Evolutionary conservation across 1,139 yeast genomes (phyloP), one percentile per base, ranked within the genome.

Genomic region (Lodderomyces orthopsilosis): DNA sequence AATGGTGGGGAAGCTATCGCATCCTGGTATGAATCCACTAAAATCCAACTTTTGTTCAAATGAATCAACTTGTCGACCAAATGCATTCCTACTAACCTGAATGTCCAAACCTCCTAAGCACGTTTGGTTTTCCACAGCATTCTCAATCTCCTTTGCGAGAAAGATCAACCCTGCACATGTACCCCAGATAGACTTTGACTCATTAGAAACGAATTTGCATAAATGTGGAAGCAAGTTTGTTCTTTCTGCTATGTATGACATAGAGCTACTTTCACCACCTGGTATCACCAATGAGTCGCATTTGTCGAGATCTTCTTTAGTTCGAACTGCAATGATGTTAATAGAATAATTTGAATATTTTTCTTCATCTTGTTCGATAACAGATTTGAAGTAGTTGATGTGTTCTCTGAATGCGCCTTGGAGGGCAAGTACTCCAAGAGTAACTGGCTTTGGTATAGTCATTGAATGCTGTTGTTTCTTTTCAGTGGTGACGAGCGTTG

Each of bases 371-470:
- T 50, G 46, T 12, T 52, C 48, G 6, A 69, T 60, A 2, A 81
- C 77, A 27, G 57, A 53, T 27, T 68, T 58, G 42, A 84, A 66
- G 53, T 77, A 80, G 3, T 69, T 62, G n/a, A 83, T 63, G 58
- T 87, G 95, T 58, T 87, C 95, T 17, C 67, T 59, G 56, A 85
- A 87, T 0, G 95, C 93, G 2, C 95, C 95, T 58, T 87, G 95
- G 22, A 87, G 73, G 0, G 94, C 89, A 44, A 87, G 64, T 0
- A 86, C 91, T 1, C 95, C 95, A 7, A 87, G 70, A 1, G 55
- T 56, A 17, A 62, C 42, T 1, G 47, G 37, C 33, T 46, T 49
- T 3, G 56, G 46, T 34, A 50, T 53, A 2, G 56, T 52, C 57
- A 50, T 50, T 40, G 10, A 22, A n/a, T 14, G 36, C n/a, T 4